Evolutionary conservation across 441 rosid species (phyloP).

Genomic region (Pelargonium australe): DNA sequence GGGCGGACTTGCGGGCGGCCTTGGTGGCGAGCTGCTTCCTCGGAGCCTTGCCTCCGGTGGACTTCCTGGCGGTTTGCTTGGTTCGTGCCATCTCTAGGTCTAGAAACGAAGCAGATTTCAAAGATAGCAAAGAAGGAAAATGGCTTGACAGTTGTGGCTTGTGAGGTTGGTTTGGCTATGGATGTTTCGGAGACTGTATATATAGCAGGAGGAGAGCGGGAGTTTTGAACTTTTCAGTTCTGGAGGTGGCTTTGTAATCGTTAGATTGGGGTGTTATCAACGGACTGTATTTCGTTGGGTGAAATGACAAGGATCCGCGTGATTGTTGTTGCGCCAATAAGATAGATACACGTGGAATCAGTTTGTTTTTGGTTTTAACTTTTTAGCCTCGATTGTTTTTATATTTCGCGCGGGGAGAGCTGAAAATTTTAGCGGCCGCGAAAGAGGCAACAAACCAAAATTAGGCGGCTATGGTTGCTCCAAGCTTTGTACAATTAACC

Average conservation of each 20-base stretch:
- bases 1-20: constrained; percentile 5
- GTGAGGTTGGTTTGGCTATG: background rate
- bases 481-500: too few species aligned
- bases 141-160: background rate
- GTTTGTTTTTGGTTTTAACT: background rate
- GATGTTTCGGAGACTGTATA: background rate
- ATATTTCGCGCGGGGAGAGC: background rate
- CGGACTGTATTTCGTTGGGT: background rate
- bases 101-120: background rate
- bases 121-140: background rate
- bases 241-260: background rate
- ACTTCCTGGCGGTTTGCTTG: constrained; percentile 3
- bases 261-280: background rate
- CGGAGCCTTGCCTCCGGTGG: constrained; percentile 6
- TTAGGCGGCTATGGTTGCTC: too few species aligned
- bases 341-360: background rate
- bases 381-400: background rate
- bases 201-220: background rate
- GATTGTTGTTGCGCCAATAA: background rate
- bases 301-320: background rate
- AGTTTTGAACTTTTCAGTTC: background rate
- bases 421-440: background rate
- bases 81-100: background rate
- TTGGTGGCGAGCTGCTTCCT: constrained; percentile 10
- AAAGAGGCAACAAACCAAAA: too few species aligned